Evolutionary conservation across 2,329 filamentous ascomycete species (phyloP).

Genomic region (Seiridium unicorne): DNA sequence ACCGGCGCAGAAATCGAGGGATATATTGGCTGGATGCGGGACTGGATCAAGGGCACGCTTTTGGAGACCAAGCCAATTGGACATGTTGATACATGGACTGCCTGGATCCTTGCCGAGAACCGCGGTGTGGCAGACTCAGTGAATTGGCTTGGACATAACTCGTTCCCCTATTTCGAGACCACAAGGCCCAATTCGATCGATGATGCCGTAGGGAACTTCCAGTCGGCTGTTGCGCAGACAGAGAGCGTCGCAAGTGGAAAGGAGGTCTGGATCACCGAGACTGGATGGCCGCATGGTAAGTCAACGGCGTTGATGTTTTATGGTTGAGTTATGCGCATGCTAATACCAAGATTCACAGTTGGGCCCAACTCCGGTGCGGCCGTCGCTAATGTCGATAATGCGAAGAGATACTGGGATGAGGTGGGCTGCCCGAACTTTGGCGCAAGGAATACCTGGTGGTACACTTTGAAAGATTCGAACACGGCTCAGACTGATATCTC

Average conservation of each 20-base stretch:
- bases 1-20: slow-evolving; percentile 22
- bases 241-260: slow-evolving; percentile 25
- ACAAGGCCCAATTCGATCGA: slow-evolving; percentile 25
- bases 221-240: slow-evolving; percentile 20
- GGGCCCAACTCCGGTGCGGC: slow-evolving; percentile 24
- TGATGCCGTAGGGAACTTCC: slow-evolving; percentile 22
- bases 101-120: slow-evolving; percentile 27
- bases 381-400: slow-evolving; percentile 23
- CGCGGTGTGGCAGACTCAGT: slow-evolving; percentile 17
- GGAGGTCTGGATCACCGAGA: slow-evolving; percentile 27
- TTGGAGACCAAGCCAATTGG: slow-evolving; percentile 25
- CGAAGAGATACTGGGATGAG: slow-evolving; percentile 27
- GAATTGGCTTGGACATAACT: slow-evolving; percentile 26
- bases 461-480: slow-evolving; percentile 50
- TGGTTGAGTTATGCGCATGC: background rate
- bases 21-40: slow-evolving; percentile 26
- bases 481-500: slow-evolving; percentile 29
- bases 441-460: slow-evolving; percentile 48
- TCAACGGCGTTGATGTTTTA: background rate
- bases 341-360: slow-evolving; percentile 13
- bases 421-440: slow-evolving; percentile 27
- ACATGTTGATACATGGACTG: slow-evolving; percentile 29
- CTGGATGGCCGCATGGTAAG: slow-evolving; percentile 27
- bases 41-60: slow-evolving; percentile 21
- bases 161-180: slow-evolving; percentile 28